phyloP scores from a whole-genome alignment of 1,284 basidiomycete species.

The Moesziomyces aphidis region DNA sequence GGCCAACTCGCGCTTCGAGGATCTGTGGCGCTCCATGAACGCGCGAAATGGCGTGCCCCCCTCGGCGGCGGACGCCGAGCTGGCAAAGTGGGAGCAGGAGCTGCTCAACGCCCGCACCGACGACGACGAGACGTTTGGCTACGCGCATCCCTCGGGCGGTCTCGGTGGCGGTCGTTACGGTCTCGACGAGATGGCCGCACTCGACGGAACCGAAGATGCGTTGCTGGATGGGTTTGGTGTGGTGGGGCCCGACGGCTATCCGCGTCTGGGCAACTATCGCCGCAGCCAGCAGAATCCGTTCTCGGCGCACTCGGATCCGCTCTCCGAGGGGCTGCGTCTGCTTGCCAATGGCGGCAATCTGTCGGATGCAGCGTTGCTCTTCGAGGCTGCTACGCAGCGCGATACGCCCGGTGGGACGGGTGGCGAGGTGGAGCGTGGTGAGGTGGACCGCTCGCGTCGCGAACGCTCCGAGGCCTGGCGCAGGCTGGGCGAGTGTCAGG shows the following conservation, averaged over 20 bases:
- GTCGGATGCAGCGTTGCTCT: constrained; percentile 82
- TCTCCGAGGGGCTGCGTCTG: constrained; percentile 73
- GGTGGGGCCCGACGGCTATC: constrained; percentile 61
- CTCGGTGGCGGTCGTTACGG: constrained; percentile 56
- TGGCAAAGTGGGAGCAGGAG: constrained; percentile 79
- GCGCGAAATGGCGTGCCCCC: constrained; percentile 44
- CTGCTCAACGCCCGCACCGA: constrained; percentile 73
- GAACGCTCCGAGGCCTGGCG: constrained; percentile 87
- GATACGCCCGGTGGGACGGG: constrained; percentile 45
- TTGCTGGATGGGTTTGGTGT: constrained; percentile 59
- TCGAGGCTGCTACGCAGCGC: constrained; percentile 80
- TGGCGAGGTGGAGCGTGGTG: constrained; percentile 79
- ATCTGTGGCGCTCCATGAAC: constrained; percentile 66
- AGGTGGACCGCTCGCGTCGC: constrained; percentile 57
- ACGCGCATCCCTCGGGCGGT: constrained; percentile 62
- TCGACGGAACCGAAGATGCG: constrained; percentile 61
- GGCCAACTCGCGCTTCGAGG: constrained; percentile 61
- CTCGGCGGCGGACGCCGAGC: constrained; percentile 55
- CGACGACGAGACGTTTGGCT: constrained; percentile 70
- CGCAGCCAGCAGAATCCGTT: constrained; percentile 74
- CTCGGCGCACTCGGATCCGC: constrained; percentile 71
- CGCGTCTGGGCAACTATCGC: constrained; percentile 60
- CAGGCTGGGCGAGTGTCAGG: constrained; percentile 89
- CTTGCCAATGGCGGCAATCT: constrained; percentile 82
- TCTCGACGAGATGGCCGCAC: constrained; percentile 54